Evolutionary conservation across 805 yeast species (phyloP), one percentile per base, ranked within the genome.

Genomic region (Spathaspora boniae): DNA sequence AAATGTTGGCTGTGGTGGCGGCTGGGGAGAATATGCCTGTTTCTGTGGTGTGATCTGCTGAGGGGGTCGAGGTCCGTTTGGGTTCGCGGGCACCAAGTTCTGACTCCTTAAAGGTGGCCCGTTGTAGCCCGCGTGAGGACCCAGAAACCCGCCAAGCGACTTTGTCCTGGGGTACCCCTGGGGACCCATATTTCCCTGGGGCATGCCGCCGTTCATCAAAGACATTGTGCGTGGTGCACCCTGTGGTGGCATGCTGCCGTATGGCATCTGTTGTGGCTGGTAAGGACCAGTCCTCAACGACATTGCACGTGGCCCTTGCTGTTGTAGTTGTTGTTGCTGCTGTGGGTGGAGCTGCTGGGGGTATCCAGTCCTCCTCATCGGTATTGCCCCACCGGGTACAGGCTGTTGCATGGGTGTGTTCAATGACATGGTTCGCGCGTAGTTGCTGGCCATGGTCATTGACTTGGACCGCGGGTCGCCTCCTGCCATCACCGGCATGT

Each of bases 271-370:
- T 16, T 21, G 41, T 20, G 31, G 39, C 14, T 30, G 35, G 23
- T 16, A 26, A 3, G 34, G 37, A 15, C 41, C 40, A 26, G 30
- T 23, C 32, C 41, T 47, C 31, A 60, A 42, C 9, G 65, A 57
- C 58, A 56, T 60, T 3, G 64, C 41, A 32, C 64, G 37, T 12
- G 58, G 57, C 9, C 47, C 53, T 29, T 37, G 39, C 25, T 22
- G 41, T 6, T 26, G 34, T 23, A 21, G 20, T 16, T 22, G n/a
- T 28, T 24, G 29, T 14, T 28, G 31, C 9, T 9, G 23, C 15
- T 28, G 31, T n/a, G 18, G 29, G n/a, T 26, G 21, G 20, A 20
- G 36, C 18, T 26, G 24, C 9, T 32, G 33, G 11, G 14, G 11
- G 26, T 9, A 25, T n/a, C 22, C 27, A 33, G 25, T 33, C 11